These are phyloP conservation scores for Durotheca rogersii DNA, from an alignment of 495 filamentous ascomycete species.

Conservation along the genomic window DNA sequence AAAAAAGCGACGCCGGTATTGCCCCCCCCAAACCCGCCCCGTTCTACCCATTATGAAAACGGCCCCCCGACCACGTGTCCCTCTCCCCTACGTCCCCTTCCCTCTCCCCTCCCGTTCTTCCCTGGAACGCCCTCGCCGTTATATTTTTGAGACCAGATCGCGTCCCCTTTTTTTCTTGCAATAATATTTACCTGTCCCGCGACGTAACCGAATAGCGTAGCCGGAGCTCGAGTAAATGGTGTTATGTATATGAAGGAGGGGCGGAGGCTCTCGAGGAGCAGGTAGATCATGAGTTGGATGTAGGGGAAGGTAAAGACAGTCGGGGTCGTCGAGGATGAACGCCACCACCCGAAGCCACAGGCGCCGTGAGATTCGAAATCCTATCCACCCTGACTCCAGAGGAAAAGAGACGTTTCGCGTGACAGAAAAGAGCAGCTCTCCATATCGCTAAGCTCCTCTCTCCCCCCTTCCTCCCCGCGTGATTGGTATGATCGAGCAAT, in stretches of 20 bases:
- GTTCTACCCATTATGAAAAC: too few species aligned
- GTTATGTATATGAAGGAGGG: constrained; percentile 20
- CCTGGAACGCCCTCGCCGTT: constrained; percentile 18
- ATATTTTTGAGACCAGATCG: constrained; percentile 19
- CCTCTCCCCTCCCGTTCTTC: too few species aligned
- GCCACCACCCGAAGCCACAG: constrained; percentile 1
- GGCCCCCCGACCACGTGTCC: too few species aligned
- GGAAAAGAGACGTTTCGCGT: background rate
- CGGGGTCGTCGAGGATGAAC: constrained; percentile 20
- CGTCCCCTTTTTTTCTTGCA: constrained; percentile 18
- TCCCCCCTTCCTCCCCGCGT: too few species aligned
- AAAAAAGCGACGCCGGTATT: background rate
- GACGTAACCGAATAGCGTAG: constrained; percentile 10
- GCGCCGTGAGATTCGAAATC: background rate
- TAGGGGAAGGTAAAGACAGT: constrained; percentile 12
- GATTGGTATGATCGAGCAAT: background rate
- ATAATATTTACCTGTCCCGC: constrained; percentile 14
- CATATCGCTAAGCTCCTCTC: background rate
- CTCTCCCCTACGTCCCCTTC: too few species aligned
- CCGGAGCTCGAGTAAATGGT: too few species aligned
- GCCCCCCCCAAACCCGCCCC: background rate
- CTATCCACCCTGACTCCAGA: background rate
- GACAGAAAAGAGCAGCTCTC: constrained; percentile 1
- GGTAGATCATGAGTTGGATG: constrained; percentile 9
- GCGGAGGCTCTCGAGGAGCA: background rate